phyloP scores from a whole-genome alignment of 495 filamentous ascomycete species.

The Xanthoparmelia taractica region DNA sequence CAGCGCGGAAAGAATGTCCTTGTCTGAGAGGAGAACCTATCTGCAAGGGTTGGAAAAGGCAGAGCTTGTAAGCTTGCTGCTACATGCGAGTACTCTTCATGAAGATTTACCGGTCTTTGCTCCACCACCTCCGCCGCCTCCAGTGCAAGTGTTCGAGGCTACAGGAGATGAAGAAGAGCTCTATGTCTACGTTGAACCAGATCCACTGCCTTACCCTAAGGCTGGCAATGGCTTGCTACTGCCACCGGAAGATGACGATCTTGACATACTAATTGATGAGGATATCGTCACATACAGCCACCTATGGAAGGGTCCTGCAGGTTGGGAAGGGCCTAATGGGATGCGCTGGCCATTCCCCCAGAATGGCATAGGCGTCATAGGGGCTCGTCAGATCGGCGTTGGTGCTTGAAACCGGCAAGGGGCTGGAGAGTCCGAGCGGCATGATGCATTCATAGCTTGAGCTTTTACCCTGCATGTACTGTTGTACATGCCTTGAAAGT shows the following conservation, averaged over 20 bases:
- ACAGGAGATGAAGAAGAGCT: conserved; percentile 32
- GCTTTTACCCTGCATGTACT: background rate
- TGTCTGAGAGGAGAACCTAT: conserved; percentile 41
- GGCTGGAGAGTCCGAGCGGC: background rate
- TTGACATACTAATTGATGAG: conserved; percentile 41
- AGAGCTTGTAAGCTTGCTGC: conserved; percentile 40
- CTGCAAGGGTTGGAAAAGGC: conserved; percentile 36
- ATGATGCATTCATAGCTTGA: background rate
- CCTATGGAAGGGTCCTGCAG: conserved; percentile 20
- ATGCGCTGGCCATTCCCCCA: conserved; percentile 10
- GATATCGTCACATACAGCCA: conserved; percentile 42
- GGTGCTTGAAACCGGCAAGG: background rate
- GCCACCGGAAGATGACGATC: conserved; percentile 35
- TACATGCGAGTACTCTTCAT: conserved; percentile 36
- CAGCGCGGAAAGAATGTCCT: conserved; percentile 36
- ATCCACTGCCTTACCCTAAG: conserved; percentile 58
- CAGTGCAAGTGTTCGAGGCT: conserved; percentile 11
- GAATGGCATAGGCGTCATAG: background rate
- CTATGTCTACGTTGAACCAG: conserved; percentile 32
- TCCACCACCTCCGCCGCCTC: conserved; percentile 14
- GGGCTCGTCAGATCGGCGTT: conserved; percentile 4
- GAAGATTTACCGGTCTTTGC: conserved; percentile 36
- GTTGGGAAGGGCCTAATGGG: conserved; percentile 19
- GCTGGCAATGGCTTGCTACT: conserved; percentile 47
- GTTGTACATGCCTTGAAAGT: too few species aligned